Evolutionary conservation across 2,329 filamentous ascomycete species (phyloP).

Genomic region (Colletotrichum acutatum): DNA sequence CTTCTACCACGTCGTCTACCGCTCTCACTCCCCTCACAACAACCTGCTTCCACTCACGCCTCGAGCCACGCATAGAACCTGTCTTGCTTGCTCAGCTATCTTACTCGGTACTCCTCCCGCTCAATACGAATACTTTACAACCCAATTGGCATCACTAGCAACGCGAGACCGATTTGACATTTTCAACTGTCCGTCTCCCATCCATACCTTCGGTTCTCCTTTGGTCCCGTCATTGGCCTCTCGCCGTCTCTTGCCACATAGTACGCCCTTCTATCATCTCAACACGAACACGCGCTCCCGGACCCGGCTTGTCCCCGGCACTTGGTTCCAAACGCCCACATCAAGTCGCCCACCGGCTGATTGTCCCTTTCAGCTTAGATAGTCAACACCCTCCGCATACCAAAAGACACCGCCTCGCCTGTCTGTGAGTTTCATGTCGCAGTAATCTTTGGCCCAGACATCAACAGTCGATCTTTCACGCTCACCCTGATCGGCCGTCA

Average conservation of each 20-base stretch:
- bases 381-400: not conserved
- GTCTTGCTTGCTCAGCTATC: not conserved
- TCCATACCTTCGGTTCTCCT: not conserved
- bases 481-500: constrained; percentile 11
- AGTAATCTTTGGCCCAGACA: not conserved
- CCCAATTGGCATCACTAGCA: not conserved
- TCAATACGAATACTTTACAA: not conserved
- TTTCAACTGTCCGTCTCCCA: not conserved
- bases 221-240: not conserved
- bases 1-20: not conserved
- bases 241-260: not conserved
- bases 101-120: not conserved
- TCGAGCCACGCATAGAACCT: constrained; percentile 7
- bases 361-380: not conserved
- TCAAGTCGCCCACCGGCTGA: not conserved
- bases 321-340: constrained; percentile 6
- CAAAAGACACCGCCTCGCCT: not conserved
- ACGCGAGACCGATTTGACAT: not conserved
- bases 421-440: constrained; percentile 12
- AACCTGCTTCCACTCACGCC: not conserved
- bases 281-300: constrained; percentile 29
- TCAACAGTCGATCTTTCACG: not conserved
- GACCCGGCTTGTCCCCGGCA: constrained; percentile 13
- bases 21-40: not conserved
- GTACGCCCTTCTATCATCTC: constrained; percentile 11